These are phyloP conservation scores for Saussurea involucrata DNA, from an alignment of 129 eudicot genomes.

Conservation along the genomic window DNA sequence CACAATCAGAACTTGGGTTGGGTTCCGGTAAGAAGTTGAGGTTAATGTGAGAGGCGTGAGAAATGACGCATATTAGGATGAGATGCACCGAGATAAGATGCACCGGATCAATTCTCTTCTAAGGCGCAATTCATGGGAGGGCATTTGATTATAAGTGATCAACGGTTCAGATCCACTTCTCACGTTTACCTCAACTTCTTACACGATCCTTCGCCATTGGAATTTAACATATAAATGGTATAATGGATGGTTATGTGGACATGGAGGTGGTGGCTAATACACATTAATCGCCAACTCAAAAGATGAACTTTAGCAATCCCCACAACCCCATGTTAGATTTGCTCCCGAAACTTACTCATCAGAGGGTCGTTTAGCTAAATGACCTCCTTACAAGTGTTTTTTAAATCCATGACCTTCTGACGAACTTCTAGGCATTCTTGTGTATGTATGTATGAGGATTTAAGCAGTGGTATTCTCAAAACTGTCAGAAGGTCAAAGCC, in stretches of 20 bases:
- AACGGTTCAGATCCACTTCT: too few relatives aligned
- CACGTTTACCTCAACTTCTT: too few relatives aligned
- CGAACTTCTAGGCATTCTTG: background rate
- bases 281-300: background rate
- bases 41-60: too few relatives aligned
- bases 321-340: background rate
- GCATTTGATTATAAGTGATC: too few relatives aligned
- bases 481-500: background rate
- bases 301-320: background rate
- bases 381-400: background rate
- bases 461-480: background rate
- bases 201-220: too few relatives aligned
- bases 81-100: too few relatives aligned
- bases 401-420: background rate
- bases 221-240: background rate
- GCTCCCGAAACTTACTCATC: background rate
- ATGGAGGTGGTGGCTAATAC: background rate
- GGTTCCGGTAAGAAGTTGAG: too few relatives aligned
- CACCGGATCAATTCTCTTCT: too few relatives aligned
- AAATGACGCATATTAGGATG: too few relatives aligned
- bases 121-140: too few relatives aligned
- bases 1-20: background rate
- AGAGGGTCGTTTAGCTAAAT: background rate
- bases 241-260: background rate
- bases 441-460: background rate